Percentiles rank a stretch among this genome's conserved stretches.
Conservation (phyloP, 2,329 filamentous ascomycete genomes). For the Epichloe glyceriae region DNA sequence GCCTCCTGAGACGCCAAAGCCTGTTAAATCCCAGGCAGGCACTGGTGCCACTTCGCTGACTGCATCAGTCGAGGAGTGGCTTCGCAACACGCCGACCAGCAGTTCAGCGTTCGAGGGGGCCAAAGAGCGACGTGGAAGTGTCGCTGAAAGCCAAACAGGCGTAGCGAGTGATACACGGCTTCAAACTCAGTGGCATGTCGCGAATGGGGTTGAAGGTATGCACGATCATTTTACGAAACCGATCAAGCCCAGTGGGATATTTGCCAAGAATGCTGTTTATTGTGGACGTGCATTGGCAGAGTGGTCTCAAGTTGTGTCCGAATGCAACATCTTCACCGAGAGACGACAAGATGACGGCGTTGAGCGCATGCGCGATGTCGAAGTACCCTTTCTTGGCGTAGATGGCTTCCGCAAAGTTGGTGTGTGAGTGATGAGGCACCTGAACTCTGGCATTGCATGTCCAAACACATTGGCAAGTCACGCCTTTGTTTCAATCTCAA, state of each 20-base stretch:
- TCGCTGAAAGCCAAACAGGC: constrained; percentile 1
- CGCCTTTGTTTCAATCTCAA: background rate
- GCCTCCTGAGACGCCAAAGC: background rate
- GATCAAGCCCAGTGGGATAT: constrained; percentile 32
- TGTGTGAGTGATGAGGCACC: background rate
- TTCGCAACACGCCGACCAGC: constrained; percentile 9
- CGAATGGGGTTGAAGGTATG: constrained; percentile 8
- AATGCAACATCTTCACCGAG: constrained; percentile 74
- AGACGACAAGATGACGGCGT: constrained; percentile 63
- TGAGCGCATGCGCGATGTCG: constrained; percentile 50
- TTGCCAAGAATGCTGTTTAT: constrained; percentile 41
- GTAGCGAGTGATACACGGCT: background rate
- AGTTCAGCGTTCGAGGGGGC: background rate
- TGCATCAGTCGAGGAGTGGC: constrained; percentile 19
- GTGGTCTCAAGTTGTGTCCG: constrained; percentile 61
- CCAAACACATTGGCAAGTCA: background rate
- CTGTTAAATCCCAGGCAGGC: background rate
- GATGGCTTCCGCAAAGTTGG: constrained; percentile 24
- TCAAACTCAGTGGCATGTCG: background rate
- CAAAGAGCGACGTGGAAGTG: background rate
- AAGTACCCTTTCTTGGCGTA: constrained; percentile 33
- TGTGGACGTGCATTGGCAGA: constrained; percentile 63
- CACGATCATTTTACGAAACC: constrained; percentile 27
- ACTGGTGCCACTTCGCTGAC: constrained; percentile 11
- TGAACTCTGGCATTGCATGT: background rate